Percentiles rank a stretch among this genome's conserved stretches.
Conservation (phyloP, 192 early-diverging fungal genomes). For the Backusella psychrophila region DNA sequence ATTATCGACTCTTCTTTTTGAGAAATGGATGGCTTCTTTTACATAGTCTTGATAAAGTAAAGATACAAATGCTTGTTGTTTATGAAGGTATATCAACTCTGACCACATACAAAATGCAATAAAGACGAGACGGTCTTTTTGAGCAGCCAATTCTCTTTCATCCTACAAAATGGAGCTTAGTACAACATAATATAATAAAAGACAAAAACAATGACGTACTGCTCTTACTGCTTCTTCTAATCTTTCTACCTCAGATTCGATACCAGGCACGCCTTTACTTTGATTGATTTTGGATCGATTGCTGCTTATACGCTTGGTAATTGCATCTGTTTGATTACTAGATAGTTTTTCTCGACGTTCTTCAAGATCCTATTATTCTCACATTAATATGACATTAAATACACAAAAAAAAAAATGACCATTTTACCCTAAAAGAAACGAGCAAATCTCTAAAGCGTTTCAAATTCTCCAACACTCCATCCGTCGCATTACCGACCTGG, state of each 20-base stretch:
- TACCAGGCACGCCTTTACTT: constrained; percentile 34
- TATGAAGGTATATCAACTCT: constrained; percentile 61
- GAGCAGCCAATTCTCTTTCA: constrained; percentile 43
- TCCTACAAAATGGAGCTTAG: constrained; percentile 38
- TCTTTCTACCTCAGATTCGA: constrained; percentile 41
- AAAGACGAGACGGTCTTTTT: constrained; percentile 41
- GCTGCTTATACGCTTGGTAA: constrained; percentile 54
- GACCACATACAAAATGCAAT: constrained; percentile 55
- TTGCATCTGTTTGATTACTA: constrained; percentile 42
- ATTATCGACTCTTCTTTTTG: constrained; percentile 17
- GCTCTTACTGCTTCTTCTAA: constrained; percentile 28
- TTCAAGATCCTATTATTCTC: constrained; percentile 35
- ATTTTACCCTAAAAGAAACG: constrained; percentile 49
- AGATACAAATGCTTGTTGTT: constrained; percentile 59
- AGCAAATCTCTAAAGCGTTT: constrained; percentile 67
- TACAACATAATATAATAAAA: background rate
- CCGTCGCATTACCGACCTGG: constrained; percentile 31
- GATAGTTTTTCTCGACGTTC: constrained; percentile 49
- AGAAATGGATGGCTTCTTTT: constrained; percentile 54
- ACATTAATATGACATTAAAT: too few relatives aligned
- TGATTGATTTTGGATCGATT: constrained; percentile 51
- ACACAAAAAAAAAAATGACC: background rate
- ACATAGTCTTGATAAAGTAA: constrained; percentile 62
- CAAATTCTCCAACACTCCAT: constrained; percentile 57
- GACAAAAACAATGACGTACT: constrained; percentile 26